These are phyloP conservation scores for Forsythia viridissima DNA, from an alignment of 257 asterid species.

Conservation along the genomic window DNA sequence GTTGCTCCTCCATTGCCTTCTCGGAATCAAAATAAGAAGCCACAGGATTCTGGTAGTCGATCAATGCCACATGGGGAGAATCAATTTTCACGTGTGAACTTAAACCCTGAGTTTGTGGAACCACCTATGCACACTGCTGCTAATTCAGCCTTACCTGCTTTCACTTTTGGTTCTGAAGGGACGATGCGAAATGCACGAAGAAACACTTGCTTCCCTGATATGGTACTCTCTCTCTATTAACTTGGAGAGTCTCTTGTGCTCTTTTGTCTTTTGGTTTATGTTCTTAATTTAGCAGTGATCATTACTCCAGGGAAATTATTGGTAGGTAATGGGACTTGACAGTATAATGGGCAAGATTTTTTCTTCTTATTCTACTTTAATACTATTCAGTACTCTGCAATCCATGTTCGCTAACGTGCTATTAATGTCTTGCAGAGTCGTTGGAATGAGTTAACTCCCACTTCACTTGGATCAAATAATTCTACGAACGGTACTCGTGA, in stretches of 20 bases:
- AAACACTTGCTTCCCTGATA: constrained; percentile 30
- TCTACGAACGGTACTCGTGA: constrained; percentile 19
- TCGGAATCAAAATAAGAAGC: too few relatives aligned
- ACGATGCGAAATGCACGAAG: constrained; percentile 27
- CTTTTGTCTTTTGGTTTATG: background rate
- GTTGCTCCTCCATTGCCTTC: too few relatives aligned
- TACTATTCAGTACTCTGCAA: background rate
- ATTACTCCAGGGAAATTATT: background rate
- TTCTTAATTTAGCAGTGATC: background rate
- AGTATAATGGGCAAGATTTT: background rate
- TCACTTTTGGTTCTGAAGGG: constrained; percentile 24
- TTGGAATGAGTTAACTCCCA: background rate
- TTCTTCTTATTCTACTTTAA: too few relatives aligned
- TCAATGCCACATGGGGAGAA: constrained; percentile 22
- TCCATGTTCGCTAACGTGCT: background rate
- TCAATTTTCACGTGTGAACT: constrained; percentile 18
- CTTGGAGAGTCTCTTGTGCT: background rate
- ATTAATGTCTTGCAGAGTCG: background rate
- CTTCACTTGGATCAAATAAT: constrained; percentile 14
- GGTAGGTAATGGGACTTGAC: background rate
- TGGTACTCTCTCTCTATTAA: constrained; percentile 19
- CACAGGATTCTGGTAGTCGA: constrained; percentile 19
- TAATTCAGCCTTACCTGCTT: constrained; percentile 16
- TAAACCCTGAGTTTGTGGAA: constrained; percentile 5
- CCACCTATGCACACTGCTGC: constrained; percentile 15